Conservation (phyloP, 192 early-diverging fungal species). For the Dissophora ornata region DNA sequence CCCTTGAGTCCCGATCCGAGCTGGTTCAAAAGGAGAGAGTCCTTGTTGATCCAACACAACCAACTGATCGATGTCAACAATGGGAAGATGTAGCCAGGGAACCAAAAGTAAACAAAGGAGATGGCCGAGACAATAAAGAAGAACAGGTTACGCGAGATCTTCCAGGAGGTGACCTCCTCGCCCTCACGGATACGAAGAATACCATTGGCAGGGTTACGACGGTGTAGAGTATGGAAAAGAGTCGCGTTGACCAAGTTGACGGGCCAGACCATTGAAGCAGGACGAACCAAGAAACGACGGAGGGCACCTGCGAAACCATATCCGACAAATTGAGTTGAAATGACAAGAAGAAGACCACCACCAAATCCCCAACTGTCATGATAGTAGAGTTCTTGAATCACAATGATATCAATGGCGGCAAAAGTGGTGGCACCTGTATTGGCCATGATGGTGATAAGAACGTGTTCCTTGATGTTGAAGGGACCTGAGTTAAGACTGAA, state of each 20-base stretch:
- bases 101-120: conserved; percentile 66
- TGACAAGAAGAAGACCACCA: conserved; percentile 70
- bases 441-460: conserved; percentile 82
- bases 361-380: conserved; percentile 74
- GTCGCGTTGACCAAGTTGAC: conserved; percentile 78
- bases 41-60: conserved; percentile 63
- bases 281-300: conserved; percentile 87
- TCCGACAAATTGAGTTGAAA: conserved; percentile 75
- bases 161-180: conserved; percentile 37
- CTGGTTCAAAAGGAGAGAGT: conserved; percentile 61
- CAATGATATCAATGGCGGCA: conserved; percentile 82
- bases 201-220: conserved; percentile 55
- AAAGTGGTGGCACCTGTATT: conserved; percentile 74
- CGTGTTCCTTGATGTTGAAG: conserved; percentile 92
- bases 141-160: conserved; percentile 63
- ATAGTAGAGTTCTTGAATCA: conserved; percentile 75
- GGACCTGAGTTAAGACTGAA: conserved; percentile 82
- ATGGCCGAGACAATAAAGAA: conserved; percentile 56
- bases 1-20: conserved; percentile 69
- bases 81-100: conserved; percentile 70
- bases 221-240: conserved; percentile 83
- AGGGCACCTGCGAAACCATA: conserved; percentile 71
- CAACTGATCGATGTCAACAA: conserved; percentile 70
- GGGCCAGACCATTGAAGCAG: conserved; percentile 92
- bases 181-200: conserved; percentile 6